A percentile compares a stretch with the other conserved stretches of the same genome.
These are phyloP conservation scores for Skeletonema menzelii DNA, from an alignment of 108 stramenopile genomes.

Conservation along the genomic window DNA sequence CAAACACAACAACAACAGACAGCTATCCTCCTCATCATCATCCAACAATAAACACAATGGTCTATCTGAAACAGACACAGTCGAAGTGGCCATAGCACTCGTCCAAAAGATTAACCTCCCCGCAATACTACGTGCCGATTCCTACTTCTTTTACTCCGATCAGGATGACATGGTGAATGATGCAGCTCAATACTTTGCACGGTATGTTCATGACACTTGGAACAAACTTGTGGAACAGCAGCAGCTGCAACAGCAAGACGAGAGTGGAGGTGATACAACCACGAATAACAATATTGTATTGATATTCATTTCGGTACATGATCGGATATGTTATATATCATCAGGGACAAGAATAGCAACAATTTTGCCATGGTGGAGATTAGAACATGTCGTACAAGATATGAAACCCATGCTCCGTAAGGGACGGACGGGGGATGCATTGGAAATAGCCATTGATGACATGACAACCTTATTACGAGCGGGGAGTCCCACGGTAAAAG, in stretches of 20 bases:
- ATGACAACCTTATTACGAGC: slow-evolving; percentile 55
- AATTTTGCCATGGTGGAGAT: slow-evolving; percentile 82
- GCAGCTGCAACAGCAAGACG: slow-evolving; percentile 26
- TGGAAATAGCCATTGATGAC: slow-evolving; percentile 68
- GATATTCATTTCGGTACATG: slow-evolving; percentile 77
- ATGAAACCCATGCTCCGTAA: slow-evolving; percentile 80
- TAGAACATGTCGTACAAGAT: slow-evolving; percentile 76
- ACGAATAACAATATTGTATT: slow-evolving; percentile 57
- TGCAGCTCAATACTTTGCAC: slow-evolving; percentile 86
- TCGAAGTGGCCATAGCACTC: slow-evolving; percentile 45
- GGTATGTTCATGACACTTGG: slow-evolving; percentile 78
- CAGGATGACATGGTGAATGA: slow-evolving; percentile 91
- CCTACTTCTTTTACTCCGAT: slow-evolving; percentile 84
- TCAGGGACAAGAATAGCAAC: slow-evolving; percentile 63
- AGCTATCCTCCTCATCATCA: background rate
- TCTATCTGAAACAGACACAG: slow-evolving; percentile 6
- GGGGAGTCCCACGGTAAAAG: slow-evolving; percentile 74
- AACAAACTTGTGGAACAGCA: slow-evolving; percentile 29
- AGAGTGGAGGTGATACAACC: background rate
- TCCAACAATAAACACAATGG: background rate
- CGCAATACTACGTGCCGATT: slow-evolving; percentile 64
- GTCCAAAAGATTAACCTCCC: slow-evolving; percentile 68
- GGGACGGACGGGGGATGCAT: slow-evolving; percentile 63
- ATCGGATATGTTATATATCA: slow-evolving; percentile 86
- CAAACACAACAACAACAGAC: background rate